Evolutionary conservation across 2,329 filamentous ascomycete species (phyloP), one percentile per base, ranked within the genome.

Genomic region (Helotiales sp.): DNA sequence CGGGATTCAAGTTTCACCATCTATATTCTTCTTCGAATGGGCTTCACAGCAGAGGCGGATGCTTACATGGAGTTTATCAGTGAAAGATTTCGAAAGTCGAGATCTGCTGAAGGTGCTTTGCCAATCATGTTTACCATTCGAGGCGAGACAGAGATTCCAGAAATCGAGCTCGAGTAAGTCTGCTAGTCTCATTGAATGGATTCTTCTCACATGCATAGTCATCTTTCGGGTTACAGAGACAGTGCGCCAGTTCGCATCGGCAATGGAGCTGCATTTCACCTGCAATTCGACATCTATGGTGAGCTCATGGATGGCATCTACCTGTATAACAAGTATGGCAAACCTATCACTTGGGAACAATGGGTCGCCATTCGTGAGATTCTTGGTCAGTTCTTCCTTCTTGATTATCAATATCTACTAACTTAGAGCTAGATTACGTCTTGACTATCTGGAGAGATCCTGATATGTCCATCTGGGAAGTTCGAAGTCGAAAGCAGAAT

Each of bases 381-480:
- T 77, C 78, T 89, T 22, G 83, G 84, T 86, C 70, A 64, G 78
- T 73, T 11, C 32, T 13, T 24, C 60, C 37, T 4, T 37, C 2
- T 65, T 15, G 37, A 24, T 0, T 20, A 2, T n/a, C 0, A 20
- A 2, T 24, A 11, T 22, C 30, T 61, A 37, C 73, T 78, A 58
- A 77, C 57, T 1, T 22, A 8, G 1, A 47, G 26, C 13, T 43
- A 83, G 90, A 93, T 75, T 91, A 91, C 73, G 89, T 92, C 43
- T 82, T 92, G 69, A 88, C 85, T 0, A 87, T 93, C 62, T 85
- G 89, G 76, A 79, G 89, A 65, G 80, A 34, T 50, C 87, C 88
- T 13, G 91, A 94, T 75, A 93, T 93, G 90, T 93, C 90, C 2
- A 94, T 93, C 73, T 93, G 91, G 91, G 91, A 94, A 77, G 91